phyloP scores from a whole-genome alignment of 495 filamentous ascomycete species.

The Xylaria acuta region DNA sequence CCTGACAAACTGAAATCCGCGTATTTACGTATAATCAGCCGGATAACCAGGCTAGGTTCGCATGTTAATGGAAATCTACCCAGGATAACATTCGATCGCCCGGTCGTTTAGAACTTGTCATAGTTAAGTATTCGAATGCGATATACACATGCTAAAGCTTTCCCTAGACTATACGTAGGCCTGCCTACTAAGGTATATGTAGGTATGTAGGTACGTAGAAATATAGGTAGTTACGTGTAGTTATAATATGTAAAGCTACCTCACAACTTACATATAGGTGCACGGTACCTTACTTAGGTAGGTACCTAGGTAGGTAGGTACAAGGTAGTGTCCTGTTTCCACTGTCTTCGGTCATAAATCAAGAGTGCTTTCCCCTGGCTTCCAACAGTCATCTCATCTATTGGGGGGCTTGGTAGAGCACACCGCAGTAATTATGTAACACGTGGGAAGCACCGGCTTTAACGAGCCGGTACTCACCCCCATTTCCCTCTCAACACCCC shows the following conservation, averaged over 20 bases:
- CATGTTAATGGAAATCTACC: neutral
- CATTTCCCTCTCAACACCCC: conserved; percentile 12
- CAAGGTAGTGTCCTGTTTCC: conserved; percentile 3
- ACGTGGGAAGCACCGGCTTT: neutral
- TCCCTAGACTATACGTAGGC: neutral
- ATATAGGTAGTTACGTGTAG: too few species aligned
- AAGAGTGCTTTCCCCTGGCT: neutral
- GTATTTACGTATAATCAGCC: neutral
- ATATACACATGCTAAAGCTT: neutral
- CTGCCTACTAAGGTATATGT: too few species aligned
- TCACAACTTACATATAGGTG: neutral
- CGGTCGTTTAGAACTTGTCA: neutral
- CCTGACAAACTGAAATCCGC: neutral
- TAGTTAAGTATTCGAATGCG: neutral
- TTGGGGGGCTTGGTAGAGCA: neutral
- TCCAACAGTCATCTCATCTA: conserved; percentile 5
- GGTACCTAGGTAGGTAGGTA: too few species aligned
- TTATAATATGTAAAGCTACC: neutral
- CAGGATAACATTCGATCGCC: neutral
- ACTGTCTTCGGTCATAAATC: neutral
- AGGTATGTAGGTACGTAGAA: neutral
- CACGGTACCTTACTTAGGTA: too few species aligned
- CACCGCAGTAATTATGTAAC: conserved; percentile 21
- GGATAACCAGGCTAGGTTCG: neutral
- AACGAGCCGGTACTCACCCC: conserved; percentile 9